These are phyloP conservation scores for Ziziphus jujuba DNA, from an alignment of 306 rosid genomes.

Conservation along the genomic window DNA sequence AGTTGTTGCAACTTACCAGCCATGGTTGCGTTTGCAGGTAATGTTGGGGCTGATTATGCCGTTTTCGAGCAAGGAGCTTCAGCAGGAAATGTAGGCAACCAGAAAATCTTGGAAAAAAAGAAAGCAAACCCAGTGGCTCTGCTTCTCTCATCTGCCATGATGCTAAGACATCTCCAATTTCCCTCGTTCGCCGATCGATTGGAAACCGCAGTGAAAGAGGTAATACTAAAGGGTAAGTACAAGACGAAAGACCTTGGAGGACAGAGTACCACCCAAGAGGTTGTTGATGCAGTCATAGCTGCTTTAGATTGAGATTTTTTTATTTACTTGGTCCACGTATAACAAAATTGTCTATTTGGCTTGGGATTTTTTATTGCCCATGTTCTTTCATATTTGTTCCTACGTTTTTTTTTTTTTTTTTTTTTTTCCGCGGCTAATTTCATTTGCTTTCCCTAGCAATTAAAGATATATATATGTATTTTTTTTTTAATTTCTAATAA, in stretches of 20 bases:
- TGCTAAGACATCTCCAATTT: conserved; percentile 86
- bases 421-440: background rate
- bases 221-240: conserved; percentile 53
- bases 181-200: conserved; percentile 77
- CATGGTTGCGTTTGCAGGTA: conserved; percentile 49
- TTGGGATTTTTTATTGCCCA: conserved; percentile 4
- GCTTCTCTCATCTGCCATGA: conserved; percentile 86
- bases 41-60: conserved; percentile 81
- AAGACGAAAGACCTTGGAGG: conserved; percentile 86
- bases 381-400: background rate
- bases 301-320: conserved; percentile 40
- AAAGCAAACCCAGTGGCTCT: conserved; percentile 82
- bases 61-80: conserved; percentile 92
- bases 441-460: too few relatives aligned
- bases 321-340: background rate
- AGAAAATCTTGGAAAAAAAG: conserved; percentile 45
- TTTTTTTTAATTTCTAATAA: too few relatives aligned
- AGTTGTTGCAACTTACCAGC: background rate
- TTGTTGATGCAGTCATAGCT: conserved; percentile 63
- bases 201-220: conserved; percentile 65
- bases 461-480: too few relatives aligned
- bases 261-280: conserved; percentile 71
- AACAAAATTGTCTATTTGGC: conserved; percentile 4
- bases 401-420: too few relatives aligned
- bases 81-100: conserved; percentile 82